A percentile compares a stretch with the other conserved stretches of the same genome.
Conservation (phyloP, 1,284 basidiomycete genomes). For the Cystobasidiaceae sp. region DNA sequence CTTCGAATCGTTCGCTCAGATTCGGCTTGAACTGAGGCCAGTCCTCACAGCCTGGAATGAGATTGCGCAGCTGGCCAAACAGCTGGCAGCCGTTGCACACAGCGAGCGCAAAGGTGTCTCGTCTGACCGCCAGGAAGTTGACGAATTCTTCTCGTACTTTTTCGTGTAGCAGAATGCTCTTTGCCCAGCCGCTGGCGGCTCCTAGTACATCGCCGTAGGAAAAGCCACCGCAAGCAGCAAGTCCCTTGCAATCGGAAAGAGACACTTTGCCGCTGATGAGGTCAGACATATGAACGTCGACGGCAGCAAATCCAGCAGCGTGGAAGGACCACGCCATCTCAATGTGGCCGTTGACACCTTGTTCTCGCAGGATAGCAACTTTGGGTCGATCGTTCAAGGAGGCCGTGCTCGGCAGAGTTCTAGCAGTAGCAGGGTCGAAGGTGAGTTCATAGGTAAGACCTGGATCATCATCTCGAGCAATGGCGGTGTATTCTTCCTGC, state of each 20-base stretch:
- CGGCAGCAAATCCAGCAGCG: slow-evolving; percentile 83
- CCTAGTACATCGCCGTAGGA: slow-evolving; percentile 98
- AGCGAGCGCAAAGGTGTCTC: slow-evolving; percentile 80
- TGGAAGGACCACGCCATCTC: slow-evolving; percentile 99
- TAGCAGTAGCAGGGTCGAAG: slow-evolving; percentile 53
- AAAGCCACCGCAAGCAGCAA: slow-evolving; percentile 96
- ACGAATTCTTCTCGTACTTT: slow-evolving; percentile 68
- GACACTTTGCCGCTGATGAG: slow-evolving; percentile 67
- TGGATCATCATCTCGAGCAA: slow-evolving; percentile 57
- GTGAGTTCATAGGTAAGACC: slow-evolving; percentile 76
- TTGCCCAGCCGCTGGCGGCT: slow-evolving; percentile 96
- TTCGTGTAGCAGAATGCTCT: slow-evolving; percentile 78
- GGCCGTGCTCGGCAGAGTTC: slow-evolving; percentile 35
- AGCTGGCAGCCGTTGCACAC: slow-evolving; percentile 99
- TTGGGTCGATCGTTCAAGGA: slow-evolving; percentile 60
- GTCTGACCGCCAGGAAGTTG: slow-evolving; percentile 66
- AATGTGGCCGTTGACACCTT: slow-evolving; percentile 95
- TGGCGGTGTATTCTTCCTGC: slow-evolving; percentile 74
- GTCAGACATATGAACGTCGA: slow-evolving; percentile 99
- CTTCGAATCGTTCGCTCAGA: slow-evolving; percentile 84
- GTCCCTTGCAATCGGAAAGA: slow-evolving; percentile 69
- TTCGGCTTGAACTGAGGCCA: slow-evolving; percentile 95
- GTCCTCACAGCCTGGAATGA: slow-evolving; percentile 75
- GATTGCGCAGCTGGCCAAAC: slow-evolving; percentile 75
- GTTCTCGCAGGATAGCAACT: slow-evolving; percentile 93